These are phyloP conservation scores for Allium cepa DNA, from an alignment of 106 monocot genomes.

Conservation along the genomic window DNA sequence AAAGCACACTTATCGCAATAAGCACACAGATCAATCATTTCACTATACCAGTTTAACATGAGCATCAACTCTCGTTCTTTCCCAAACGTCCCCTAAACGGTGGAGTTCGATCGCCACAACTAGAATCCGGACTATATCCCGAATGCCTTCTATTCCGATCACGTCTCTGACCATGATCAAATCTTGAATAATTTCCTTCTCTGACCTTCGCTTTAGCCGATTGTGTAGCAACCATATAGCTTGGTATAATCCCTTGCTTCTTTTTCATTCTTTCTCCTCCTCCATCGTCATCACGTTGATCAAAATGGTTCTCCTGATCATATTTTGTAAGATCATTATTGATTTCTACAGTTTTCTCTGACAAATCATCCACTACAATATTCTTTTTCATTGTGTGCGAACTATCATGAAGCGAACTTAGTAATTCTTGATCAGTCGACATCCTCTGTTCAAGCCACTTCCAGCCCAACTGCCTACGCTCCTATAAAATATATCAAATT, in stretches of 20 bases:
- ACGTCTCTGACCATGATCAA: not conserved
- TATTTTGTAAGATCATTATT: not conserved
- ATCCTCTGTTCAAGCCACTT: constrained; percentile 9
- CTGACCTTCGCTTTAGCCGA: constrained; percentile 7
- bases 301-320: not conserved
- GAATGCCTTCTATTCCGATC: not conserved
- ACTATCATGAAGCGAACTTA: not conserved
- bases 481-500: not conserved
- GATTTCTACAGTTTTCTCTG: constrained; percentile 4
- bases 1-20: no score
- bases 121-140: constrained; percentile 10
- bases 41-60: no score
- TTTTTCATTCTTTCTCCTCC: not conserved
- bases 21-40: no score
- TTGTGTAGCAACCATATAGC: constrained; percentile 8
- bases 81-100: not conserved
- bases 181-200: not conserved
- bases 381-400: no score
- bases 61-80: not conserved
- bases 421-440: not conserved
- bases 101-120: constrained; percentile 4
- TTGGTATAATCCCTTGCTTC: not conserved
- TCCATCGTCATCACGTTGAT: not conserved
- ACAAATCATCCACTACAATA: not conserved
- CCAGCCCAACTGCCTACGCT: constrained; percentile 5